Conservation (phyloP, 148 eudicot genomes). For the Diospyros lotus region DNA sequence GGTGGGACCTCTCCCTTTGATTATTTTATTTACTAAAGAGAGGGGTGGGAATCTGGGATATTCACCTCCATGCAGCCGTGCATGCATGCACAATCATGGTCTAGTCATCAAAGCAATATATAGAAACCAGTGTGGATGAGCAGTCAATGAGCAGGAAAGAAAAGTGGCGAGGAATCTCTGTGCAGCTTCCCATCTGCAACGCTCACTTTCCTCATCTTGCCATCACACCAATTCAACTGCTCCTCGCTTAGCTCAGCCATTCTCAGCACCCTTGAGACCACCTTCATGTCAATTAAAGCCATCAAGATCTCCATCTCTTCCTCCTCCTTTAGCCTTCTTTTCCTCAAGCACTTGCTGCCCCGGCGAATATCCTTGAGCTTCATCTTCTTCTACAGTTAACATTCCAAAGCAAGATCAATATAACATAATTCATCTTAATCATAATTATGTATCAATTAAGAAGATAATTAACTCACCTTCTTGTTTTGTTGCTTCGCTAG, state of each 20-base stretch:
- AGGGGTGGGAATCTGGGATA: constrained; percentile 26
- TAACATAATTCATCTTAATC: no score
- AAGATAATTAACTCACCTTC: constrained; percentile 36
- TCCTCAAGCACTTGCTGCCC: constrained; percentile 36
- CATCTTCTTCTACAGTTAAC: constrained; percentile 57
- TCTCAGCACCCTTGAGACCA: constrained; percentile 84
- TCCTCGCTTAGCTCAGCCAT: constrained; percentile 62
- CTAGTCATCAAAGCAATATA: constrained; percentile 42
- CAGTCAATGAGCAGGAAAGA: constrained; percentile 72
- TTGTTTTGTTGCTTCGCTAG: constrained; percentile 51
- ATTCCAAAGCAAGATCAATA: no score
- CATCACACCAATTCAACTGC: constrained; percentile 88
- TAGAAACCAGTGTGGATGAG: background rate
- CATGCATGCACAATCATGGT: constrained; percentile 22
- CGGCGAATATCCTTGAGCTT: constrained; percentile 64
- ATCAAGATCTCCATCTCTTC: constrained; percentile 75
- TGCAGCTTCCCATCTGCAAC: constrained; percentile 55
- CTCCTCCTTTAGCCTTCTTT: constrained; percentile 39
- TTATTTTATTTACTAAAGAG: constrained; percentile 15
- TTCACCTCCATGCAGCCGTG: constrained; percentile 27
- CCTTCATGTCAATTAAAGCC: constrained; percentile 73
- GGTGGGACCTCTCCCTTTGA: background rate
- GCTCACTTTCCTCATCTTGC: constrained; percentile 72
- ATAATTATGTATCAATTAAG: no score
- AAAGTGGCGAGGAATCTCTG: constrained; percentile 92